Conservation (phyloP, 805 yeast genomes). For the Pichia californica region DNA sequence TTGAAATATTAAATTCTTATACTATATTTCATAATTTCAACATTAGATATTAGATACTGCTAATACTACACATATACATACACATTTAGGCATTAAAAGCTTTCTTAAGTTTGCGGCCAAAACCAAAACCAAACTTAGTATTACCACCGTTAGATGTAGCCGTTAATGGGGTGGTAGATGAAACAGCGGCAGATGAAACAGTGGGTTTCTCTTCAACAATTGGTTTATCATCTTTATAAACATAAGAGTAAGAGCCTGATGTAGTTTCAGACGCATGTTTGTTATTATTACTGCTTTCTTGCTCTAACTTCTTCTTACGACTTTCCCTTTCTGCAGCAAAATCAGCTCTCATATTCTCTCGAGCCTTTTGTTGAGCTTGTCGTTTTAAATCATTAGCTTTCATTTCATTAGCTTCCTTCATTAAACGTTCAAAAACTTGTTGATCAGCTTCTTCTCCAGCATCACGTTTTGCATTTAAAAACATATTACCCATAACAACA, state of each 20-base stretch:
- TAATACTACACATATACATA: too few species aligned
- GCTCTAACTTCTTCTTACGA: neutral
- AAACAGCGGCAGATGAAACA: neutral
- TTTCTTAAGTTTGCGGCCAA: conserved; percentile 10
- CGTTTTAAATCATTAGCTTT: conserved; percentile 26
- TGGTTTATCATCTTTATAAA: neutral
- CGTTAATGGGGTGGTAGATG: neutral
- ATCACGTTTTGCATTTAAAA: conserved; percentile 51
- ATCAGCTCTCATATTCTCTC: conserved; percentile 16
- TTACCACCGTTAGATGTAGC: neutral
- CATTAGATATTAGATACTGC: too few species aligned
- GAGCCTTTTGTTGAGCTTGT: conserved; percentile 13
- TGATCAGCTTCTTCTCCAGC: conserved; percentile 72
- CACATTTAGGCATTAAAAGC: conserved; percentile 4
- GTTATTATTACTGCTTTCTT: neutral
- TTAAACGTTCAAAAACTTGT: conserved; percentile 55
- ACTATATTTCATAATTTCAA: too few species aligned
- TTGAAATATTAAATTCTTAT: too few species aligned
- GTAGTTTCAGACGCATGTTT: neutral
- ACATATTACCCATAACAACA: conserved; percentile 56
- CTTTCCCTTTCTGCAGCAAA: conserved; percentile 1
- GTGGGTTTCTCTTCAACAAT: neutral
- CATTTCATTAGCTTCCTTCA: conserved; percentile 28
- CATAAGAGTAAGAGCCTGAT: neutral
- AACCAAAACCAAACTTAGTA: conserved; percentile 6